Evolutionary conservation across 1,139 yeast genomes (phyloP).

Genomic region (Groenewaldozyma sp.): DNA sequence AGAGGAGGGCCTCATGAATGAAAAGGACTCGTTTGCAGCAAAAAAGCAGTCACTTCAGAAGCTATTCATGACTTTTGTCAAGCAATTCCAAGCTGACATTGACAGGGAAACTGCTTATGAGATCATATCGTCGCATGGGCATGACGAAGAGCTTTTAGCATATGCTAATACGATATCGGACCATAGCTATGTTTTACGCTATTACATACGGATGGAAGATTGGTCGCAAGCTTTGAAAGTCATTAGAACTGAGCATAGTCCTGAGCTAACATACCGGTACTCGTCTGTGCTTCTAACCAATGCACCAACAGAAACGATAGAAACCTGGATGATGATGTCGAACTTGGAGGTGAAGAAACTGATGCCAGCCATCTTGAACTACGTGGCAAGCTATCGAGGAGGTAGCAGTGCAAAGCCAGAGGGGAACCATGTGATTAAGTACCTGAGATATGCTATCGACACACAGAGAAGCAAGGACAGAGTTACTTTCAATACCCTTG

Average conservation of each 20-base stretch:
- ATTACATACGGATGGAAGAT: conserved; percentile 57
- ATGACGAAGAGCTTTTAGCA: conserved; percentile 51
- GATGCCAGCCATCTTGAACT: conserved; percentile 67
- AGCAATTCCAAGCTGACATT: conserved; percentile 39
- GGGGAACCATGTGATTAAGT: conserved; percentile 56
- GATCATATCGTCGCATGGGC: conserved; percentile 56
- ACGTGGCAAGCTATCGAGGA: conserved; percentile 37
- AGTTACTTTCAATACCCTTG: conserved; percentile 58
- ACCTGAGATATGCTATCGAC: conserved; percentile 51
- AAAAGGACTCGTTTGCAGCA: conserved; percentile 5
- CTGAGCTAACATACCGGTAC: conserved; percentile 50
- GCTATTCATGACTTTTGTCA: conserved; percentile 45
- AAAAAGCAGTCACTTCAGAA: conserved; percentile 19
- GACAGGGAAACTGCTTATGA: conserved; percentile 66
- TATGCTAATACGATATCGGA: conserved; percentile 67
- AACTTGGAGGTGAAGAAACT: conserved; percentile 50
- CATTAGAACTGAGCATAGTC: conserved; percentile 42
- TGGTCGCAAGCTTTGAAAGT: conserved; percentile 69
- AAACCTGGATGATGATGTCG: conserved; percentile 61
- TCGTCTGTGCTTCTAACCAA: conserved; percentile 62
- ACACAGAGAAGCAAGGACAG: conserved; percentile 42
- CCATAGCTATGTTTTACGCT: conserved; percentile 55
- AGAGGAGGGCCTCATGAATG: conserved; percentile 6
- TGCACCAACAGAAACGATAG: conserved; percentile 60
- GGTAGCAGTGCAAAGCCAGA: conserved; percentile 13